Evolutionary conservation across 2,329 filamentous ascomycete genomes (phyloP), one percentile per base, ranked within the genome.

Genomic region (Diaporthe humulicola): DNA sequence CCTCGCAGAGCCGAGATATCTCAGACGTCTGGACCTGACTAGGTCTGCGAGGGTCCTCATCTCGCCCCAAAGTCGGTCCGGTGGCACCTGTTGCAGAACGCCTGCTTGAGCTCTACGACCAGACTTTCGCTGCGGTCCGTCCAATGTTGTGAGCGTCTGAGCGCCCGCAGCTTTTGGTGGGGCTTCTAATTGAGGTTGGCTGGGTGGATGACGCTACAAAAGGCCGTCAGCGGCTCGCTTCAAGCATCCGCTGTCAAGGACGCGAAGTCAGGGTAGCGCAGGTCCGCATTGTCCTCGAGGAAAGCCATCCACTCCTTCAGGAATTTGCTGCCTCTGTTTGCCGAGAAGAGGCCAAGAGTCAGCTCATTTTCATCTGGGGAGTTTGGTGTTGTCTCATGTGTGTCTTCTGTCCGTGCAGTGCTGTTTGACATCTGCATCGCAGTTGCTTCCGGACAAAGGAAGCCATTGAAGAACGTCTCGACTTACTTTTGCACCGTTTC

Each of bases 271-370:
- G 96, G 95, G 84, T 98, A 98, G 81, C 97, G 89, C 78, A 98
- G 85, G 85, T 98, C 96, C 10, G 95, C 94, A 80, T 98, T 88
- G 77, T 98, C 95, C 83, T 98, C 96, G 40, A 98, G 87, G 82
- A 93, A 96, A 14, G 89, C 90, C 94, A 98, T 98, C 97, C 96
- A 98, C 76, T 89, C 89, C 84, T 95, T 95, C 76, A 98, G 88
- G 81, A 98, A 98, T 74, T 88, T 88, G 83, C 94, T 95, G 33
- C 96, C 96, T 84, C 95, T 98, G 79, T 78, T 56, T 77, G 78
- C 45, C 28, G 73, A 75, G 79, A 78, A 70, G 58, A 54, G 54
- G 79, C 75, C 56, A 40, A 71, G 50, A 70, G 77, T 79, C 71
- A 79, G 78, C 50, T 73, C 71, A 28, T 15, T 19, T 56, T 58